These are phyloP conservation scores for Centrapalus pauciflorus DNA, from an alignment of 129 eudicot species.

Conservation along the genomic window DNA sequence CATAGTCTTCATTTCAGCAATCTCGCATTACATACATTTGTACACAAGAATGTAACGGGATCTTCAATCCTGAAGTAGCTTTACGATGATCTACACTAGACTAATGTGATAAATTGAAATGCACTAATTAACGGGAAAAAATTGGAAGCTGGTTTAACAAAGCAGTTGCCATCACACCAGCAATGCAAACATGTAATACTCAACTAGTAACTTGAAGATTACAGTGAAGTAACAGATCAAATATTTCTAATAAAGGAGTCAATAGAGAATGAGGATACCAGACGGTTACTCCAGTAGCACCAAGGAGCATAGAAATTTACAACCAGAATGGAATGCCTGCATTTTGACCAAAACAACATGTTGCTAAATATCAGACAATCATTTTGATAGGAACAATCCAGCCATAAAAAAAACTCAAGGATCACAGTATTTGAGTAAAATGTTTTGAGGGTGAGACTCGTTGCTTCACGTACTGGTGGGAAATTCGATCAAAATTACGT, in stretches of 20 bases:
- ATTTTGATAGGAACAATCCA: constrained; percentile 7
- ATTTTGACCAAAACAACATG: constrained; percentile 25
- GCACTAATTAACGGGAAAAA: background rate
- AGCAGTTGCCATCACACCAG: background rate
- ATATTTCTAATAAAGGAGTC: background rate
- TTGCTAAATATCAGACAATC: background rate
- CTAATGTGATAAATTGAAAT: background rate
- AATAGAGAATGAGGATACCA: constrained; percentile 48
- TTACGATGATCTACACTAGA: background rate
- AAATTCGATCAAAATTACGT: constrained; percentile 65
- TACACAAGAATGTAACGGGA: background rate
- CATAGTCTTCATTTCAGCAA: background rate
- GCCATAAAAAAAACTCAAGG: background rate
- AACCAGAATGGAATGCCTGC: constrained; percentile 76
- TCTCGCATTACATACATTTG: background rate
- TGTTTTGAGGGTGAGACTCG: background rate
- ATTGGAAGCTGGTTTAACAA: background rate
- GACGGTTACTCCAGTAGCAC: constrained; percentile 92
- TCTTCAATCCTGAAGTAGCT: background rate
- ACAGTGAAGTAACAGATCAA: background rate
- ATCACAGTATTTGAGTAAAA: background rate
- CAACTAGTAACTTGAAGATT: background rate
- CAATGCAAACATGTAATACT: background rate
- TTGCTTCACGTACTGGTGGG: constrained; percentile 62
- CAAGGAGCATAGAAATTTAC: constrained; percentile 97